Evolutionary conservation across 2,329 filamentous ascomycete genomes (phyloP).

Genomic region (Cordyceps fumosorosea): DNA sequence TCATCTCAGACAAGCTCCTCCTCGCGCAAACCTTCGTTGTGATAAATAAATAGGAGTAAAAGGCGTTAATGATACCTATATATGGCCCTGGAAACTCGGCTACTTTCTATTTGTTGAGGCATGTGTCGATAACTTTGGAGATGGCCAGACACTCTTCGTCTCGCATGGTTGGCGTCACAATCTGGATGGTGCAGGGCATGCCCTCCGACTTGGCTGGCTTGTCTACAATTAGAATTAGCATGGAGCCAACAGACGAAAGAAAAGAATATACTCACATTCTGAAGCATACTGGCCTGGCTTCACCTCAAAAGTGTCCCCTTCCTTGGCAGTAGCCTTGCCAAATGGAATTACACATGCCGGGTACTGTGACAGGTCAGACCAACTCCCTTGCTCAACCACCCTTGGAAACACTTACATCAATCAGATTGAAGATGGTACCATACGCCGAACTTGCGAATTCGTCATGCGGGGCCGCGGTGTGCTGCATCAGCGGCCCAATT

Average conservation of each 20-base stretch:
- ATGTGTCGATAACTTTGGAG: slow-evolving; percentile 15
- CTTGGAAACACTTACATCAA: slow-evolving; percentile 37
- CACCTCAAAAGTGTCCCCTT: slow-evolving; percentile 12
- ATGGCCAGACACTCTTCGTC: slow-evolving; percentile 38
- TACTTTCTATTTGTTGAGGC: background rate
- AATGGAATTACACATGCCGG: slow-evolving; percentile 44
- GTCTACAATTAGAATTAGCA: slow-evolving; percentile 25
- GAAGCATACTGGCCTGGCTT: slow-evolving; percentile 12
- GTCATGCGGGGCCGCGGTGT: slow-evolving; percentile 46
- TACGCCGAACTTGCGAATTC: slow-evolving; percentile 39
- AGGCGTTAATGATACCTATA: too few relatives aligned
- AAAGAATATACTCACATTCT: slow-evolving; percentile 5
- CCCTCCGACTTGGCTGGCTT: slow-evolving; percentile 33
- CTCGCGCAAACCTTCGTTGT: too few relatives aligned
- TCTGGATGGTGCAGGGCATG: slow-evolving; percentile 39
- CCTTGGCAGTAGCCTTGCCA: slow-evolving; percentile 26
- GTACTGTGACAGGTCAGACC: slow-evolving; percentile 28
- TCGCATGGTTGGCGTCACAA: slow-evolving; percentile 38
- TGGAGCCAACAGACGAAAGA: background rate
- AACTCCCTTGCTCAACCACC: background rate
- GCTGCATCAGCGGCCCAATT: slow-evolving; percentile 41
- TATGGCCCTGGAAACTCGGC: background rate
- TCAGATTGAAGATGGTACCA: slow-evolving; percentile 43
- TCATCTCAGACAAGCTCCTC: too few relatives aligned
- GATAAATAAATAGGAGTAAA: too few relatives aligned